Evolutionary conservation across 2,329 filamentous ascomycete species (phyloP).

Genomic region (Aspergillus cejpii): DNA sequence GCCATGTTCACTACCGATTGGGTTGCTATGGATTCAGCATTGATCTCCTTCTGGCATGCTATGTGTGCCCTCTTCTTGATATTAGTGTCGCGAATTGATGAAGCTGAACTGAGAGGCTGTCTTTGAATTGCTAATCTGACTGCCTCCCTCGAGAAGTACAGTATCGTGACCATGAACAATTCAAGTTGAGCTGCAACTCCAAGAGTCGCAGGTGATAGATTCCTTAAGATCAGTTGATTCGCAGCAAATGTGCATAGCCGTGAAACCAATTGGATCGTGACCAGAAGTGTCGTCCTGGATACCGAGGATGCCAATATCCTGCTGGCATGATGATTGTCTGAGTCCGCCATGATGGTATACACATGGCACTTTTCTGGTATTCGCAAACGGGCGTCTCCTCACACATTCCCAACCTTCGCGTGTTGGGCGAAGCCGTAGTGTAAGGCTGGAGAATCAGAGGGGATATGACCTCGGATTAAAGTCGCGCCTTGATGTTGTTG

Average conservation of each 20-base stretch:
- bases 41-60: conserved; percentile 12
- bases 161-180: conserved; percentile 82
- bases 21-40: conserved; percentile 28
- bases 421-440: too few species aligned
- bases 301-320: conserved; percentile 39
- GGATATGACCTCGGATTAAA: too few species aligned
- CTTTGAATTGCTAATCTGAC: conserved; percentile 86
- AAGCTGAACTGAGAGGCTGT: conserved; percentile 45
- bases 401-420: too few species aligned
- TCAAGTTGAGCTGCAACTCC: conserved; percentile 86
- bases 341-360: conserved; percentile 14
- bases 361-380: background rate
- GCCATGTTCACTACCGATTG: conserved; percentile 85
- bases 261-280: conserved; percentile 80
- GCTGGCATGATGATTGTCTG: conserved; percentile 15
- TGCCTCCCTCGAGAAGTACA: conserved; percentile 91
- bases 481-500: too few species aligned
- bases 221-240: conserved; percentile 85
- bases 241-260: conserved; percentile 81
- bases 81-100: conserved; percentile 12
- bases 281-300: conserved; percentile 74
- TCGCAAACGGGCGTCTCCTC: background rate
- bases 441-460: too few species aligned
- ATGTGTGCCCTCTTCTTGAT: conserved; percentile 2
- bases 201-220: conserved; percentile 74